Evolutionary conservation across 179 eudicot genomes (phyloP), one percentile per base, ranked within the genome.

Genomic region (Sideroxylon spinosum): DNA sequence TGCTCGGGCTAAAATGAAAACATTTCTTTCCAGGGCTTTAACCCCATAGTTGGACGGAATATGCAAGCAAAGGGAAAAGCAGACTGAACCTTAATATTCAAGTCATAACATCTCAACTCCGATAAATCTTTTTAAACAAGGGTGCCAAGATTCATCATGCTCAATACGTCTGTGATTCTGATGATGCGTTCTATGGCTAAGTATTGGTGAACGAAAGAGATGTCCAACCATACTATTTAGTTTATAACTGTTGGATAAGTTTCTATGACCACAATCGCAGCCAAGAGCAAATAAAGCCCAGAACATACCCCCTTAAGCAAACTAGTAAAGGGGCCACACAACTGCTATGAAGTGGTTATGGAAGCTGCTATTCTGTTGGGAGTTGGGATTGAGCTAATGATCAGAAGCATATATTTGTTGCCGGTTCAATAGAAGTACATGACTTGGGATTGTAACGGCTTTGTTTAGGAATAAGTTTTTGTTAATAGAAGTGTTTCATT

Each of bases 251-350:
- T 82, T 88, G 23, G 96, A 93, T 82, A 93, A 93, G 81, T 96
- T 93, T 78, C 94, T 94, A 86, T 93, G 97, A 6, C 97, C 97
- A 90, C 97, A 93, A 79, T 93, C 97, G 86, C 91, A 95, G 29
- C 97, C 97, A 83, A 93, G 95, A 86, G 91, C 92, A 90, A 93
- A 93, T 73, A 93, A 87, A 78, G 97, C 97, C 95, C 97, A 93
- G 50, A 93, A 93, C 97, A 93, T 91, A 10, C 93, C 91, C 57
- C 92, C 86, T 52, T 93, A 95, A 76, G 97, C 95, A 87, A 87
- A 19, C 95, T 95, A 91, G 82, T 93, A 93, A 73, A 91, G 85
- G 74, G 97, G 97, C 97, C 97, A 93, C 77, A 88, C 91, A 77
- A 75, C 52, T 95, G n/a, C n/a, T n/a, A n/a, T n/a, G n/a, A n/a